Conservation (phyloP, 192 early-diverging fungal genomes). For the Kappamyces sp. region DNA sequence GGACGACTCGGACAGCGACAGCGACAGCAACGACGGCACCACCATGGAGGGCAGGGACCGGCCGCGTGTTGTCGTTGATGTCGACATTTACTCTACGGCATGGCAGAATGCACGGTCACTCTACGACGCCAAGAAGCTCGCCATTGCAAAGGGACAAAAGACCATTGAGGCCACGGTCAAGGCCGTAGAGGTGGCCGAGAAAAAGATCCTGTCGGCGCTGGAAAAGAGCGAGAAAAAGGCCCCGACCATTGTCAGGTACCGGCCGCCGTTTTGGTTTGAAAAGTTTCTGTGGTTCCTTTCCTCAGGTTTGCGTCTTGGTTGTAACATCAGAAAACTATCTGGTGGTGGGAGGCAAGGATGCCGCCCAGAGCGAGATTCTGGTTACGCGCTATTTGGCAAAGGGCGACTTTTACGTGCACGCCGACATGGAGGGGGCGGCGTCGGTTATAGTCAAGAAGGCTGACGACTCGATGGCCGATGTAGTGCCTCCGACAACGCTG, state of each 20-base stretch:
- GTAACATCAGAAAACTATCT: constrained; percentile 87
- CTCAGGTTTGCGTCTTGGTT: constrained; percentile 80
- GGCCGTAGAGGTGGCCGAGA: constrained; percentile 85
- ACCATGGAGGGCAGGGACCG: constrained; percentile 19
- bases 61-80: constrained; percentile 54
- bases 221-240: constrained; percentile 65
- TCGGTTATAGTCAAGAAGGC: constrained; percentile 83
- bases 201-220: constrained; percentile 78
- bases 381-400: constrained; percentile 59
- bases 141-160: constrained; percentile 83
- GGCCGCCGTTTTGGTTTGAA: constrained; percentile 97
- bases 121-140: constrained; percentile 78
- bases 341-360: constrained; percentile 87
- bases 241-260: constrained; percentile 70
- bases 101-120: constrained; percentile 85
- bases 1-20: constrained; percentile 39
- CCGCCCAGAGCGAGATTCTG: constrained; percentile 87
- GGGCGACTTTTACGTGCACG: constrained; percentile 86
- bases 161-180: constrained; percentile 77
- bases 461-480: constrained; percentile 17
- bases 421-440: constrained; percentile 88
- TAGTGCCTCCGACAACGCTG: constrained; percentile 82
- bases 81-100: constrained; percentile 83
- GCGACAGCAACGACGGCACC: constrained; percentile 29
- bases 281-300: constrained; percentile 92